A percentile compares a stretch with the other conserved stretches of the same genome.
Conservation (phyloP, 2,329 filamentous ascomycete species). For the Xylaria polymorpha region DNA sequence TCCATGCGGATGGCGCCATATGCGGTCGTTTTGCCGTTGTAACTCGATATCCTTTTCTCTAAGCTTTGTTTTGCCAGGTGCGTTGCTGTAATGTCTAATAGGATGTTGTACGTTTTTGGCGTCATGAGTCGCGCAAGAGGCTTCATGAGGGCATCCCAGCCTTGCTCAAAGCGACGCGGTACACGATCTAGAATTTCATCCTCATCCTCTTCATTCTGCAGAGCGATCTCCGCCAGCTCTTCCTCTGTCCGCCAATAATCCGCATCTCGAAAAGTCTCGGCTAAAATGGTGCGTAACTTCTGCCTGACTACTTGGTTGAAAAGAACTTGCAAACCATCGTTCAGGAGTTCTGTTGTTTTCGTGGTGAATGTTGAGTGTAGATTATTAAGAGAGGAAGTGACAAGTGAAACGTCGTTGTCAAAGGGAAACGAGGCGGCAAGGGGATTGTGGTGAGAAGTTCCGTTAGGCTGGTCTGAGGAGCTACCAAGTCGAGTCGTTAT, state of each 20-base stretch:
- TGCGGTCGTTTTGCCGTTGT: constrained; percentile 81
- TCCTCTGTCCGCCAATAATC: constrained; percentile 81
- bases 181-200: constrained; percentile 73
- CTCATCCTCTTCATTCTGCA: constrained; percentile 65
- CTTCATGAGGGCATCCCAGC: constrained; percentile 86
- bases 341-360: constrained; percentile 84
- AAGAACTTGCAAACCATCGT: constrained; percentile 85
- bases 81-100: constrained; percentile 78
- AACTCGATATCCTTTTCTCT: constrained; percentile 88
- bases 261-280: constrained; percentile 89
- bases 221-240: constrained; percentile 67
- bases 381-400: constrained; percentile 73
- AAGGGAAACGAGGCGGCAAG: constrained; percentile 81
- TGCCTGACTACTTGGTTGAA: constrained; percentile 89
- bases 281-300: constrained; percentile 83
- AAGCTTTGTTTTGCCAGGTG: constrained; percentile 78
- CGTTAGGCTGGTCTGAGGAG: constrained; percentile 53
- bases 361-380: constrained; percentile 78
- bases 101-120: constrained; percentile 76
- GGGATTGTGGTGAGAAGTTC: constrained; percentile 54
- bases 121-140: constrained; percentile 90
- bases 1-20: constrained; percentile 78
- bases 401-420: constrained; percentile 76
- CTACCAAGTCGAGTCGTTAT: constrained; percentile 73
- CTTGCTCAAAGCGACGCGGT: constrained; percentile 80